Evolutionary conservation across 2,329 filamentous ascomycete genomes (phyloP), one percentile per base, ranked within the genome.

Genomic region (Fusarium sp.): DNA sequence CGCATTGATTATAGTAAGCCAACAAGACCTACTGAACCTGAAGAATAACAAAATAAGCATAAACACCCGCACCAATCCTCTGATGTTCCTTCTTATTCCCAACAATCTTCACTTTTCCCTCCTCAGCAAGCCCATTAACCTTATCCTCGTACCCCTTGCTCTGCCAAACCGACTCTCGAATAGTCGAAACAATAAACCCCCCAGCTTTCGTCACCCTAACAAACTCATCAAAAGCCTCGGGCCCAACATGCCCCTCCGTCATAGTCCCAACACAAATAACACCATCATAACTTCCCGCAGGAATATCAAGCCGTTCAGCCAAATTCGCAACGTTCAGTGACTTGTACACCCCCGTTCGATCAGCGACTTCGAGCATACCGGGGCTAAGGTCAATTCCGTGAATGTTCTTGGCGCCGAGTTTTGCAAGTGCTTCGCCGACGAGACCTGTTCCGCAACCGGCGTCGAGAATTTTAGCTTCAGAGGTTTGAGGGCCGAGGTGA

Each of bases 391-490:
- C 86, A 15, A 86, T 74, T 23, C 86, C 86, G 35, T 86, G 81
- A 44, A 87, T 81, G 2, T 78, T 71, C 17, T 78, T 78, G 1
- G 80, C 81, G 1, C 83, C 81, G 18, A 78, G 73, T 23, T 80
- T 75, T 3, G 78, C 76, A 4, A 87, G 81, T 7, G 80, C 81
- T 18, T 81, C 74, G 3, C 84, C 86, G 4, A 85, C 85, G 11
- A 86, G 80, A 0, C 86, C 86, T 1, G 85, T 87, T 7, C 86
- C 86, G 57, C 85, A 87, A 8, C 85, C 86, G 14, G 85, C 85
- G 57, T 87, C 86, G 0, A 86, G 79, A 46, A 87, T 82, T 14
- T 56, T 62, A 2, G 40, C 42, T 0, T 20, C 12, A 11, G 15
- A 38, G 3, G 71, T 46, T 11, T 20, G 27, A 10, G 63, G 10